These are phyloP conservation scores for Penicillium tannophilum DNA, from an alignment of 495 filamentous ascomycete genomes.

Conservation along the genomic window DNA sequence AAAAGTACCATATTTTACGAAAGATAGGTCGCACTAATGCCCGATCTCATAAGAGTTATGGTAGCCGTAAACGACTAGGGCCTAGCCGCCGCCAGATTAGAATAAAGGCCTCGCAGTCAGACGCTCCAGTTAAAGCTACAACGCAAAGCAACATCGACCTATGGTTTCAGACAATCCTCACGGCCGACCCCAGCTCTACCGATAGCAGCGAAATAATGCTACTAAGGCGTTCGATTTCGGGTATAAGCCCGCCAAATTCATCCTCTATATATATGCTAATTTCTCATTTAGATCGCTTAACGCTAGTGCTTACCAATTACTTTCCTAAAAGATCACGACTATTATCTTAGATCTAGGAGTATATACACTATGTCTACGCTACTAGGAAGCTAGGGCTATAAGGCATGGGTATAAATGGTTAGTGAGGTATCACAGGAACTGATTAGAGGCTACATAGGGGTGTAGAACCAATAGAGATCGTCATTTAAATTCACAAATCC, in stretches of 20 bases:
- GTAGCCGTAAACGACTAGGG: background rate
- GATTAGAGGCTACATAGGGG: background rate
- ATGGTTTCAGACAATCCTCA: background rate
- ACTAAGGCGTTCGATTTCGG: background rate
- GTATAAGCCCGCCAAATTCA: background rate
- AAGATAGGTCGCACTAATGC: background rate
- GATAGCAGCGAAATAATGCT: background rate
- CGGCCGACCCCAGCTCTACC: background rate
- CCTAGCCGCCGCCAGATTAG: background rate
- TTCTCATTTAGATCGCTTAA: background rate
- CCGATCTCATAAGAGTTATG: background rate
- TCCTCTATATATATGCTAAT: background rate
- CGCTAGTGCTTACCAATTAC: background rate
- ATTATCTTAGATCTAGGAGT: background rate
- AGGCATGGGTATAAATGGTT: background rate
- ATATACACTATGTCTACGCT: background rate
- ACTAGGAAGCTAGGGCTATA: background rate
- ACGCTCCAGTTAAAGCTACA: background rate
- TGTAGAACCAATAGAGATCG: background rate
- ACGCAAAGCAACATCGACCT: background rate
- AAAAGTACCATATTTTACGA: constrained; percentile 16
- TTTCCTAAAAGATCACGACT: background rate
- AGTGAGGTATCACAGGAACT: background rate
- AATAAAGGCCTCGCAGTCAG: background rate
- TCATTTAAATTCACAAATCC: background rate